These are phyloP conservation scores for Phytopythium boreale DNA, from an alignment of 352 stramenopile species.

Conservation along the genomic window DNA sequence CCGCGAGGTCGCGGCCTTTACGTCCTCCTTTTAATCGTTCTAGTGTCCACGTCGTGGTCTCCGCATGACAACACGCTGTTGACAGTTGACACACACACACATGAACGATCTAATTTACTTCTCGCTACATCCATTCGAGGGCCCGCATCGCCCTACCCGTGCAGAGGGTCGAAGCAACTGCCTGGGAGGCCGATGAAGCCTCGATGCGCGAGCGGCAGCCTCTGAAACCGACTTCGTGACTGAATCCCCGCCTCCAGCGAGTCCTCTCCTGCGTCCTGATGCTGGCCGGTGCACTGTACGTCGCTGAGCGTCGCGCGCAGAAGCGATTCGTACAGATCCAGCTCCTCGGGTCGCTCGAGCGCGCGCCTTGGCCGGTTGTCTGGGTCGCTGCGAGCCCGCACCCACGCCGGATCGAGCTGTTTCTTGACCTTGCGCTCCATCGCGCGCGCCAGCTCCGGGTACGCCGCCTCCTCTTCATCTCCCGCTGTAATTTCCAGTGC, in stretches of 20 bases:
- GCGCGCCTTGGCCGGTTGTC: conserved; percentile 42
- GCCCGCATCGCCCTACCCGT: background rate
- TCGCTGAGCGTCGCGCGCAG: conserved; percentile 10
- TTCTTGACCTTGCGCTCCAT: conserved; percentile 61
- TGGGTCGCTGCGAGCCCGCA: conserved; percentile 47
- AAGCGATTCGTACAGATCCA: conserved; percentile 42
- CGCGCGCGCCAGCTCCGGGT: conserved; percentile 33
- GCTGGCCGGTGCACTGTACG: background rate
- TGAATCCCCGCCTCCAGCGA: background rate
- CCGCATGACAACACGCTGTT: background rate
- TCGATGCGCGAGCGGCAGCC: conserved; percentile 26
- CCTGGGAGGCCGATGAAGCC: conserved; percentile 45
- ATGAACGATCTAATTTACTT: background rate
- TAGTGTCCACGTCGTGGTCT: background rate
- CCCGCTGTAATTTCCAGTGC: background rate
- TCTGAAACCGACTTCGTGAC: background rate
- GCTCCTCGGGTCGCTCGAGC: conserved; percentile 48
- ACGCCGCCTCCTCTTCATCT: conserved; percentile 9
- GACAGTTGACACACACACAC: background rate
- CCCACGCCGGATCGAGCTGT: conserved; percentile 61
- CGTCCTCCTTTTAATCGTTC: conserved; percentile 24
- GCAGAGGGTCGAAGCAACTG: conserved; percentile 46
- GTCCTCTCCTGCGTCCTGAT: background rate
- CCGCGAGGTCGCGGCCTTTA: conserved; percentile 31
- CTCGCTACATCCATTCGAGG: background rate